phyloP scores from a whole-genome alignment of 352 stramenopile species.

The Peronosclerospora sorghi region DNA sequence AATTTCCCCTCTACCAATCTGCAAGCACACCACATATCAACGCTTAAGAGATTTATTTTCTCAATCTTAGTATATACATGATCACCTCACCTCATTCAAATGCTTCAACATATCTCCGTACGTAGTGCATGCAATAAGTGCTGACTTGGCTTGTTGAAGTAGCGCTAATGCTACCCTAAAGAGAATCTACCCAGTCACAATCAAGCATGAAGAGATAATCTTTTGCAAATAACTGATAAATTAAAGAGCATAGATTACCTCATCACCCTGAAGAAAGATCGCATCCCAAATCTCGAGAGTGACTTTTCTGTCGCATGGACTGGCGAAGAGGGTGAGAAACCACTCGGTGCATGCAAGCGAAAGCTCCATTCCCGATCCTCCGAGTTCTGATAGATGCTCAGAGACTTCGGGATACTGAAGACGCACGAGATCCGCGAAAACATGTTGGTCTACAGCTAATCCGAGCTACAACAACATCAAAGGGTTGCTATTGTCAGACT shows the following conservation, averaged over 20 bases:
- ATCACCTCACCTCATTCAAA: conserved; percentile 56
- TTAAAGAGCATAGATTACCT: conserved; percentile 24
- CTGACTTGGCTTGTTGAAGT: conserved; percentile 47
- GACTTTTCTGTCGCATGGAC: conserved; percentile 55
- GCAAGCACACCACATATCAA: neutral
- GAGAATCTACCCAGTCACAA: conserved; percentile 31
- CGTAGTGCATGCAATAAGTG: conserved; percentile 43
- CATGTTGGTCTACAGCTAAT: conserved; percentile 79
- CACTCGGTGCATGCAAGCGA: conserved; percentile 82
- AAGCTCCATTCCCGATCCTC: conserved; percentile 76
- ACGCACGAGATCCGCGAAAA: conserved; percentile 77
- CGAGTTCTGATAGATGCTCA: conserved; percentile 46
- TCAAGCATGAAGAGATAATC: neutral
- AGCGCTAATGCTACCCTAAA: conserved; percentile 69
- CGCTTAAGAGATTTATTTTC: neutral
- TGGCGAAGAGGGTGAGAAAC: conserved; percentile 83
- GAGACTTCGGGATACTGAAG: conserved; percentile 63
- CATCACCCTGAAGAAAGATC: conserved; percentile 74
- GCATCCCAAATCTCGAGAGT: conserved; percentile 78
- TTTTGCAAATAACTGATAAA: neutral
- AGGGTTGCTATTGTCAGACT: neutral
- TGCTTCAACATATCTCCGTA: conserved; percentile 75
- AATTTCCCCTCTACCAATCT: conserved; percentile 49
- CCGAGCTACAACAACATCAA: conserved; percentile 37
- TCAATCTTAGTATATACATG: neutral